Percentiles rank a stretch among this genome's conserved stretches.
Evolutionary conservation across 495 filamentous ascomycete genomes (phyloP).

Genomic region (Penicillium taxi): DNA sequence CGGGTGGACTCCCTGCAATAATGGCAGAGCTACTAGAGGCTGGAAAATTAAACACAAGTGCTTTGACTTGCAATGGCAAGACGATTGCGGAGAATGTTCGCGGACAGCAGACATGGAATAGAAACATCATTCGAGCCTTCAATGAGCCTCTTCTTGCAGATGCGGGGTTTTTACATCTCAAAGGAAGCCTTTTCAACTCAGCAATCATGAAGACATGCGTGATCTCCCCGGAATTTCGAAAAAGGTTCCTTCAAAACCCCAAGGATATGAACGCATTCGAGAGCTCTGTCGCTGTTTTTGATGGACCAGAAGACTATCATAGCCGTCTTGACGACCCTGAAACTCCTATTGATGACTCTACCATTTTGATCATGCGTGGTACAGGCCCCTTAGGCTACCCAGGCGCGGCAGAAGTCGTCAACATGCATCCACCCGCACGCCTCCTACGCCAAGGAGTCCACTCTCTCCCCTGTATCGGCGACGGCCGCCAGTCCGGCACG

Average conservation of each 20-base stretch:
- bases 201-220: conserved; percentile 53
- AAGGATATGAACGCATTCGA: conserved; percentile 47
- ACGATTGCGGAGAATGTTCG: conserved; percentile 36
- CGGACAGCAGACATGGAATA: conserved; percentile 38
- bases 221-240: conserved; percentile 41
- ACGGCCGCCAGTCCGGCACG: conserved; percentile 49
- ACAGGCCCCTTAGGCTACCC: conserved; percentile 47
- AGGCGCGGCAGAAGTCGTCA: conserved; percentile 49
- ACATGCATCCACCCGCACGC: conserved; percentile 46
- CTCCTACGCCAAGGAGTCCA: conserved; percentile 40
- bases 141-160: conserved; percentile 39
- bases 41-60: conserved; percentile 33
- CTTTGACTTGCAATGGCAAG: conserved; percentile 37
- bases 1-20: conserved; percentile 47
- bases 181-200: conserved; percentile 44
- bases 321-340: conserved; percentile 36
- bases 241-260: conserved; percentile 41
- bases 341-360: conserved; percentile 42
- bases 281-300: conserved; percentile 43
- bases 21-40: conserved; percentile 46
- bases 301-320: conserved; percentile 48
- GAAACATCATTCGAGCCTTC: conserved; percentile 37
- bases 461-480: conserved; percentile 48
- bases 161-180: conserved; percentile 45
- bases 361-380: conserved; percentile 48